Conservation (phyloP, 768 basidiomycete species). For the Trametes maxima region DNA sequence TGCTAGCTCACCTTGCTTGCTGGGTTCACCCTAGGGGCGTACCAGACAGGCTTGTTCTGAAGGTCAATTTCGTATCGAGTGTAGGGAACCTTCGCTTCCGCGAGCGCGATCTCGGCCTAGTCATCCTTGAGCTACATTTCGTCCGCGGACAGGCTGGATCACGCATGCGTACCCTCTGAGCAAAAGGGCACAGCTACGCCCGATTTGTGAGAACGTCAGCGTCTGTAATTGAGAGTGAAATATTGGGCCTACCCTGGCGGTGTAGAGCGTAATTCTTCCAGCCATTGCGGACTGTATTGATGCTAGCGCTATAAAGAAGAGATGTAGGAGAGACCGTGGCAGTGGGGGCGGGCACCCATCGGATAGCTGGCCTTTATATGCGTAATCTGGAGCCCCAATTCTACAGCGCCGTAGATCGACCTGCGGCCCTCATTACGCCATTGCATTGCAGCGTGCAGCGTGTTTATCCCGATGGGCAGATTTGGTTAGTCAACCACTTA, state of each 20-base stretch:
- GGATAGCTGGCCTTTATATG: too few relatives aligned
- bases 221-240: slow-evolving; percentile 43
- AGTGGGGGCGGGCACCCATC: too few relatives aligned
- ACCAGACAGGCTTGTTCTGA: slow-evolving; percentile 70
- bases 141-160: not conserved
- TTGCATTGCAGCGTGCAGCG: too few relatives aligned
- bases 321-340: too few relatives aligned
- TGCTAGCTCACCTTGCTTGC: slow-evolving; percentile 55
- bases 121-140: not conserved
- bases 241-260: slow-evolving; percentile 16
- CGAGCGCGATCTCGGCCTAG: slow-evolving; percentile 63
- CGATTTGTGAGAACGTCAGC: not conserved
- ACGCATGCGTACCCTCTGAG: slow-evolving; percentile 50
- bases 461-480: too few relatives aligned
- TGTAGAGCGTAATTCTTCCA: slow-evolving; percentile 24
- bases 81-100: slow-evolving; percentile 52
- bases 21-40: slow-evolving; percentile 63
- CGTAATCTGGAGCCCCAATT: too few relatives aligned
- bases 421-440: too few relatives aligned
- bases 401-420: too few relatives aligned
- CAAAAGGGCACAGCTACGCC: slow-evolving; percentile 56
- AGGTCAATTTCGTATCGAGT: slow-evolving; percentile 61
- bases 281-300: slow-evolving; percentile 7
- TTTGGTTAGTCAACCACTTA: too few relatives aligned
- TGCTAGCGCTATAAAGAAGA: too few relatives aligned